A percentile compares a stretch with the other conserved stretches of the same genome.
Conservation (phyloP, 2,329 filamentous ascomycete genomes). For the Seiridium cupressi region DNA sequence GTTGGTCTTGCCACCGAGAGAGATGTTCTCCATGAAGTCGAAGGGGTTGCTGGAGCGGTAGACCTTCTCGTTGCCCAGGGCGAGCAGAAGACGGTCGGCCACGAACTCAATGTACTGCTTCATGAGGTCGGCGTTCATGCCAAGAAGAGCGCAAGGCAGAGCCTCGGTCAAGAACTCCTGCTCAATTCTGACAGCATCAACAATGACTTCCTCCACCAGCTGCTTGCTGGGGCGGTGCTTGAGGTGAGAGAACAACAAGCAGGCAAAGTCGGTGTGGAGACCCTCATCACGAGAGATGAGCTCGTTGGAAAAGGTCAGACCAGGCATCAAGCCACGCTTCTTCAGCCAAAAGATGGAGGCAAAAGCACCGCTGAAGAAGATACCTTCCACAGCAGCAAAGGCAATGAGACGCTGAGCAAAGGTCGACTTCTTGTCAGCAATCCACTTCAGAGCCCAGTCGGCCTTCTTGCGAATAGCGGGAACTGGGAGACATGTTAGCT, state of each 20-base stretch:
- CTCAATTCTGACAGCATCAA: slow-evolving; percentile 90
- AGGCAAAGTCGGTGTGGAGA: slow-evolving; percentile 98
- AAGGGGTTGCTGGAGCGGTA: slow-evolving; percentile 96
- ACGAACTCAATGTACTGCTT: slow-evolving; percentile 99
- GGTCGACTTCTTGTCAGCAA: slow-evolving; percentile 86
- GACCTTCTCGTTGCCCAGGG: slow-evolving; percentile 90
- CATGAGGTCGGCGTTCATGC: slow-evolving; percentile 97
- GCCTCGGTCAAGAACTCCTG: slow-evolving; percentile 98
- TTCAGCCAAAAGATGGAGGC: slow-evolving; percentile 99
- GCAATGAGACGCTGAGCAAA: slow-evolving; percentile 95
- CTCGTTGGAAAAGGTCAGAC: slow-evolving; percentile 98
- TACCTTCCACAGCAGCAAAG: slow-evolving; percentile 96
- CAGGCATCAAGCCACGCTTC: slow-evolving; percentile 99
- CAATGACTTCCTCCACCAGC: slow-evolving; percentile 83
- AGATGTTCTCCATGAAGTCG: slow-evolving; percentile 99
- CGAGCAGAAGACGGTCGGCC: slow-evolving; percentile 87
- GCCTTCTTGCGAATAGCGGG: slow-evolving; percentile 98
- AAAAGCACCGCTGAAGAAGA: slow-evolving; percentile 99
- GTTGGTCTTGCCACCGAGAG: slow-evolving; percentile 98
- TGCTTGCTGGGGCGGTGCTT: slow-evolving; percentile 86
- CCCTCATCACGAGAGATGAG: slow-evolving; percentile 99
- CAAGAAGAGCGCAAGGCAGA: slow-evolving; percentile 86
- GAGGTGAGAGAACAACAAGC: slow-evolving; percentile 94
- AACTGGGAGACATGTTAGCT: slow-evolving; percentile 49
- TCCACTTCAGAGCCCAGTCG: slow-evolving; percentile 96